Evolutionary conservation across 371 early-diverging fungal genomes (phyloP).

Genomic region (Mucor piriformis): DNA sequence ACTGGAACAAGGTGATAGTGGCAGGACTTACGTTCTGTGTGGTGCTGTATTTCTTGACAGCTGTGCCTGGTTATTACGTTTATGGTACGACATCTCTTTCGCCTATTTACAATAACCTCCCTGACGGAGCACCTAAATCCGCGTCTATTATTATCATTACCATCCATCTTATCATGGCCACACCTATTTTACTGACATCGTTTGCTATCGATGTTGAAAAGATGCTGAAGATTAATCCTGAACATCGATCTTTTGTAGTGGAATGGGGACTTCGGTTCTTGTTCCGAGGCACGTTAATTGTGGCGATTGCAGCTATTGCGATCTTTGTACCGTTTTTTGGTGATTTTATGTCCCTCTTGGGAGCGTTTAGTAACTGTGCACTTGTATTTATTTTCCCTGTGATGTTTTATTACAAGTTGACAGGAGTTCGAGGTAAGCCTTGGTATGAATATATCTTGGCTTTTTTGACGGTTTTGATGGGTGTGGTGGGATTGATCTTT

Average conservation of each 20-base stretch:
- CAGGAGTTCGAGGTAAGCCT: slow-evolving; percentile 50
- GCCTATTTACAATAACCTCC: slow-evolving; percentile 76
- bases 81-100: slow-evolving; percentile 74
- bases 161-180: slow-evolving; percentile 79
- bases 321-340: slow-evolving; percentile 72
- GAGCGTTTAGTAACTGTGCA: slow-evolving; percentile 66
- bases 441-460: slow-evolving; percentile 48
- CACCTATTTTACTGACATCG: slow-evolving; percentile 81
- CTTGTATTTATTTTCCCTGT: slow-evolving; percentile 74
- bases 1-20: slow-evolving; percentile 76
- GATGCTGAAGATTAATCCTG: slow-evolving; percentile 43
- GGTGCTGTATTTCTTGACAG: slow-evolving; percentile 74
- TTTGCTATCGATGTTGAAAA: slow-evolving; percentile 76
- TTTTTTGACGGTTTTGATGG: slow-evolving; percentile 53
- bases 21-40: slow-evolving; percentile 71
- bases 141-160: slow-evolving; percentile 78
- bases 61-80: slow-evolving; percentile 79
- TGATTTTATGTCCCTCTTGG: slow-evolving; percentile 75
- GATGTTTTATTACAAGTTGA: slow-evolving; percentile 64
- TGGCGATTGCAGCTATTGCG: slow-evolving; percentile 52
- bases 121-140: slow-evolving; percentile 61
- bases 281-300: slow-evolving; percentile 48
- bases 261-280: slow-evolving; percentile 50
- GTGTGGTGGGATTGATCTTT: slow-evolving; percentile 60
- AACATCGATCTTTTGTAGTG: slow-evolving; percentile 27